Base-by-base conservation (phyloP, 805 yeast species). In the Myxozyma vanderwaltii region DNA sequence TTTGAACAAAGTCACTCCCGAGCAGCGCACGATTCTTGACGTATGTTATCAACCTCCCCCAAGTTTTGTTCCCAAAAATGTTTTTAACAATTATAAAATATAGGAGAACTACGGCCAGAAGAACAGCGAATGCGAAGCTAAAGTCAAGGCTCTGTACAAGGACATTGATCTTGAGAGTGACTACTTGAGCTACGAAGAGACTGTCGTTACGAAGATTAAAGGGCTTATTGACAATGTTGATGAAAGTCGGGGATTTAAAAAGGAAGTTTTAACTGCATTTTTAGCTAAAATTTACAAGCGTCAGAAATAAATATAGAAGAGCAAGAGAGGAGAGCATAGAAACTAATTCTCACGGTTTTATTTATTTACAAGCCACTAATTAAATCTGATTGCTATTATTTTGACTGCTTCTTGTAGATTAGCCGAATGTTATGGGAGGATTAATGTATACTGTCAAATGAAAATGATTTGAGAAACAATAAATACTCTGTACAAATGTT, bases 241-340 rank as follows among this genome's bases (percentile, higher is more conserved):
- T 71, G 98, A 92, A 76, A 79, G 88, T 23, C 84, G 95, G 71
- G 99, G 99, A n/a, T 88, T 94, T 77, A 92, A 89, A 77, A 83
- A 82, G 66, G 87, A 85, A 46, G 97, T 90, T n/a, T 80, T 94
- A 68, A 81, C 89, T 29, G 84, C 84, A 3, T 94, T 94, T 80
- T 82, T 94, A 70, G 81, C 83, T 74, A 94, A 94, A 78, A 88
- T 94, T 69, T 94, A 94, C 85, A 91, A 91, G 79, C 88, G 99
- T 75, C 82, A 86, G 64, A 94, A 92, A 79, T 92, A 83, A 26
- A 36, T 10, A 19, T 13, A 19, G 12, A 17, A 12, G 31, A 4
- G n/a, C n/a, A n/a, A n/a, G n/a, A n/a, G n/a, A n/a, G n/a, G n/a
- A n/a, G n/a, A n/a, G n/a, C n/a, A n/a, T n/a, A n/a, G n/a, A n/a